phyloP scores from a whole-genome alignment of 305 asterid species.

The Plantago coronopus region DNA sequence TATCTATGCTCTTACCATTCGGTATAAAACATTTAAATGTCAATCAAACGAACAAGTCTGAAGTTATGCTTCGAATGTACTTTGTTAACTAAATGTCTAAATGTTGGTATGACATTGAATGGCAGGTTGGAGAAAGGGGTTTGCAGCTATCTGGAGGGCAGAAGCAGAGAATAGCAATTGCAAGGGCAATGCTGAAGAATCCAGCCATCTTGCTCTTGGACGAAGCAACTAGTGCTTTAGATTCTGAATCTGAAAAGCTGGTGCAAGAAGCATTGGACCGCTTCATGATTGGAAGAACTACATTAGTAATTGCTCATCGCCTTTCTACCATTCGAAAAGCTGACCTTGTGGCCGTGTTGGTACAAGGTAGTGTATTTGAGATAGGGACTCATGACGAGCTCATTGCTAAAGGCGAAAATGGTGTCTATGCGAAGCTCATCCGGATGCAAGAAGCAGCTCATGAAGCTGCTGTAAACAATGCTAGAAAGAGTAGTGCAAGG shows the following conservation, averaged over 20 bases:
- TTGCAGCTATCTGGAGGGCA: conserved; percentile 65
- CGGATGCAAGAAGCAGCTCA: conserved; percentile 96
- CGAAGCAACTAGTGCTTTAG: conserved; percentile 64
- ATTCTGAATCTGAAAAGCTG: conserved; percentile 89
- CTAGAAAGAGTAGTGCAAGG: conserved; percentile 97
- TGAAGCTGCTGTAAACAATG: conserved; percentile 76
- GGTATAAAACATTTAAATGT: too few species aligned
- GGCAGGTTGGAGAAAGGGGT: conserved; percentile 62
- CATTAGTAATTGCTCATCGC: conserved; percentile 93
- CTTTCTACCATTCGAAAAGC: conserved; percentile 95
- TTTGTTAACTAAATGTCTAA: not conserved
- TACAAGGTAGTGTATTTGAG: conserved; percentile 83
- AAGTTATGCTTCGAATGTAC: too few species aligned
- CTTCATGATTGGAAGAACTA: conserved; percentile 96
- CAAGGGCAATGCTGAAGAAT: conserved; percentile 64
- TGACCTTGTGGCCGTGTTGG: conserved; percentile 92
- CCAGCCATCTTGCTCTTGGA: conserved; percentile 58
- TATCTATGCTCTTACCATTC: too few species aligned
- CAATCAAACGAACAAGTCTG: too few species aligned
- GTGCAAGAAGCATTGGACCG: conserved; percentile 99
- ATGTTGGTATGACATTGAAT: conserved; percentile 10
- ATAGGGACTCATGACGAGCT: conserved; percentile 94
- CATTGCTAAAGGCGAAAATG: conserved; percentile 67
- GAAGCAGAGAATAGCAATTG: conserved; percentile 67
- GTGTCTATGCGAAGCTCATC: conserved; percentile 83